These are phyloP conservation scores for Diplodia sapinea DNA, from an alignment of 2,329 filamentous ascomycete species.

Conservation along the genomic window DNA sequence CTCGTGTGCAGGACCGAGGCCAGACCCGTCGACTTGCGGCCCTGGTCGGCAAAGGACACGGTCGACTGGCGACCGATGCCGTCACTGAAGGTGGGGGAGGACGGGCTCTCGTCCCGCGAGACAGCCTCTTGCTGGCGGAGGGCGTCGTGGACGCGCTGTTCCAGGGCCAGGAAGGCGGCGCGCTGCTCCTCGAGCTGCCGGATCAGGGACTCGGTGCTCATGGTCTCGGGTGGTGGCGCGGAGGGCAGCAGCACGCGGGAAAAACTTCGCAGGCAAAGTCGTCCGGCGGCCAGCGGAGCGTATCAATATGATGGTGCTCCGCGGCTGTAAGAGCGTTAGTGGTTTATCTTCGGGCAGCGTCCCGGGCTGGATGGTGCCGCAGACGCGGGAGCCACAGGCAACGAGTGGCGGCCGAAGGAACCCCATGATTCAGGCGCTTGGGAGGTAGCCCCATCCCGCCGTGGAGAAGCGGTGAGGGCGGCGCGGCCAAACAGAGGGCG, in stretches of 20 bases:
- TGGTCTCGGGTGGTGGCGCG: conserved; percentile 12
- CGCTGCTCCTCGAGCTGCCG: conserved; percentile 32
- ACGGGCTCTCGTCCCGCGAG: conserved; percentile 15
- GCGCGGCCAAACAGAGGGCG: conserved; percentile 18
- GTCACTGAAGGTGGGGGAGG: conserved; percentile 19
- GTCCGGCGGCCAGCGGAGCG: conserved; percentile 5
- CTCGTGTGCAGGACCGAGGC: conserved; percentile 34
- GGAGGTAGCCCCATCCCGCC: conserved; percentile 18
- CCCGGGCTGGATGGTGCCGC: conserved; percentile 14
- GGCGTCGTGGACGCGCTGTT: conserved; percentile 30
- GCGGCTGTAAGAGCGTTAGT: conserved; percentile 23
- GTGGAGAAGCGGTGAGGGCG: conserved; percentile 31
- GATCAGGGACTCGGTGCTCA: conserved; percentile 30
- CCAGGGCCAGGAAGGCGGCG: conserved; percentile 27
- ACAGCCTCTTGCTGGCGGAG: conserved; percentile 16
- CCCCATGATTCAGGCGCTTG: conserved; percentile 29
- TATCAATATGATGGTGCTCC: conserved; percentile 15
- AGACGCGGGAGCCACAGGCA: conserved; percentile 17
- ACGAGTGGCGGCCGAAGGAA: conserved; percentile 24
- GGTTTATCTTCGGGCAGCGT: conserved; percentile 29
- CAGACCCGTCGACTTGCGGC: conserved; percentile 21
- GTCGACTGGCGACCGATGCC: conserved; percentile 25
- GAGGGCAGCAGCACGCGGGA: background rate
- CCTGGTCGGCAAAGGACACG: conserved; percentile 27
- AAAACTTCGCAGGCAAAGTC: background rate